A percentile compares a stretch with the other conserved stretches of the same genome.
Conservation (phyloP, 805 yeast genomes). For the Monosporozyma yasuniensis region DNA sequence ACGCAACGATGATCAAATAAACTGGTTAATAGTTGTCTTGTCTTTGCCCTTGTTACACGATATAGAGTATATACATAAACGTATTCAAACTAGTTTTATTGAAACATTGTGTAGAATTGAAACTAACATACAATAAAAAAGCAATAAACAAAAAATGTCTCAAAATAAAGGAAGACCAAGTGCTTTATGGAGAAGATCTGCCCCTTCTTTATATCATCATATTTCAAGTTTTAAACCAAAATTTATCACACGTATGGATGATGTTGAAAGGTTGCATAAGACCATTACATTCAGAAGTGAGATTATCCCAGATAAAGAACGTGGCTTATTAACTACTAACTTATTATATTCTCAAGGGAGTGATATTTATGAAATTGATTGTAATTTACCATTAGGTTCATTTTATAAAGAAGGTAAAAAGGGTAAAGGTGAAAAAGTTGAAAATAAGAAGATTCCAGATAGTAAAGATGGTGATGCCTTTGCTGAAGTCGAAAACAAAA, state of each 20-base stretch:
- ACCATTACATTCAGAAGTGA: constrained; percentile 22
- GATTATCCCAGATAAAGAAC: constrained; percentile 25
- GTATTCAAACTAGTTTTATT: neutral
- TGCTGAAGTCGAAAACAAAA: constrained; percentile 34
- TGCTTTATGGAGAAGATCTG: constrained; percentile 2
- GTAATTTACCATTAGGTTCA: constrained; percentile 23
- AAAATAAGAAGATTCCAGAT: constrained; percentile 2
- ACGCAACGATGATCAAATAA: neutral
- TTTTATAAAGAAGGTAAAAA: constrained; percentile 7
- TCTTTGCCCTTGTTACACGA: neutral
- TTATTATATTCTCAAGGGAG: constrained; percentile 26
- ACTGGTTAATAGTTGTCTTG: neutral
- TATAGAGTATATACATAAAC: neutral
- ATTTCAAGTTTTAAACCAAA: constrained; percentile 32
- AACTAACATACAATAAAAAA: neutral
- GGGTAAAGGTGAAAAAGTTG: constrained; percentile 1
- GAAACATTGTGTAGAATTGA: neutral
- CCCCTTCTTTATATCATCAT: constrained; percentile 19
- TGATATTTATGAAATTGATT: constrained; percentile 25
- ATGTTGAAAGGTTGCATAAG: constrained; percentile 17
- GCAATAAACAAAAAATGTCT: neutral
- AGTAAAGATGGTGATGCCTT: constrained; percentile 51
- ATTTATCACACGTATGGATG: constrained; percentile 27
- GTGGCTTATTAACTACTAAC: constrained; percentile 21
- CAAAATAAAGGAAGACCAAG: neutral